These are phyloP conservation scores for Salix caprea DNA, from an alignment of 345 rosid genomes.

Conservation along the genomic window DNA sequence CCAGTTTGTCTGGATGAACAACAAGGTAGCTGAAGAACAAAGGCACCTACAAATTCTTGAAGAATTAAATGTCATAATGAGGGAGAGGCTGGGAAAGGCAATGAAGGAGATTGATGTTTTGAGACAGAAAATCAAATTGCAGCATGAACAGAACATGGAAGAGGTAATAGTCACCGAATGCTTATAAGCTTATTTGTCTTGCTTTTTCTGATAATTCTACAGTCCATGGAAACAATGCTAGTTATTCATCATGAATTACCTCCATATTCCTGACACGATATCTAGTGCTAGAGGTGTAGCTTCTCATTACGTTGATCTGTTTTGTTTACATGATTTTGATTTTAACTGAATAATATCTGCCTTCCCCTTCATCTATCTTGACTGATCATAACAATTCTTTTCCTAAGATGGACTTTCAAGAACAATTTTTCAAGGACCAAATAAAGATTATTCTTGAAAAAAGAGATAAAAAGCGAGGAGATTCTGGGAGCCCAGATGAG, in stretches of 20 bases:
- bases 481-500: constrained; percentile 63
- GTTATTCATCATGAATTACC: background rate
- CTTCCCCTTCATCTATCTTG: background rate
- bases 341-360: background rate
- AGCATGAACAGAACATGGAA: constrained; percentile 57
- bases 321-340: background rate
- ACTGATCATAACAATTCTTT: background rate
- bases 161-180: constrained; percentile 43
- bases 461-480: constrained; percentile 49
- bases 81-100: constrained; percentile 53
- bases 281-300: background rate
- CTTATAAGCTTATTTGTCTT: background rate
- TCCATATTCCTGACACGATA: background rate
- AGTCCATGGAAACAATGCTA: background rate
- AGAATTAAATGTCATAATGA: constrained; percentile 43
- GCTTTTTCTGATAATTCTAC: background rate
- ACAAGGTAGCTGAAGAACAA: constrained; percentile 36
- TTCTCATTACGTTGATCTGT: background rate
- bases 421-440: constrained; percentile 56
- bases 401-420: constrained; percentile 59
- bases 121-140: constrained; percentile 48
- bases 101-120: constrained; percentile 55
- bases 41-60: constrained; percentile 40
- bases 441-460: constrained; percentile 39
- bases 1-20: constrained; percentile 49